These are phyloP conservation scores for Chalciporus pseudorubinellus DNA, from an alignment of 768 basidiomycete species.

Conservation along the genomic window DNA sequence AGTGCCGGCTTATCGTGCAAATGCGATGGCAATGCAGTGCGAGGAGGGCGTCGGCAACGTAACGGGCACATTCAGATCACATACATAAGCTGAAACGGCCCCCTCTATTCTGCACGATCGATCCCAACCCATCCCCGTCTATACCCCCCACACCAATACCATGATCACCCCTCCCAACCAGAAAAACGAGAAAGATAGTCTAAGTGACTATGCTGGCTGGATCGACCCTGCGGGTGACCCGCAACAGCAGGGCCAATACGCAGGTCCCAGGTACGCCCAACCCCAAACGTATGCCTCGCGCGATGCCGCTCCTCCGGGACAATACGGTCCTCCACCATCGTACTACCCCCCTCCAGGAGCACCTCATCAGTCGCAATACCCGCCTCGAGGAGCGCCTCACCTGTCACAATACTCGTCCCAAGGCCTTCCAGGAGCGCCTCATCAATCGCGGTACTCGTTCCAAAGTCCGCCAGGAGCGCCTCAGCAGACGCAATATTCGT, in stretches of 20 bases:
- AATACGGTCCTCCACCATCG: conserved; percentile 4
- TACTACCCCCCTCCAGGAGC: conserved; percentile 4
- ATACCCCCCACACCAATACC: not conserved
- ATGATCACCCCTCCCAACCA: too few species aligned
- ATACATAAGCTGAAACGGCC: not conserved
- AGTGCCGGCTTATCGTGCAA: too few species aligned
- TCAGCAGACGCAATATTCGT: conserved; percentile 1
- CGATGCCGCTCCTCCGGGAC: conserved; percentile 6
- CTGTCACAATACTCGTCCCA: too few species aligned
- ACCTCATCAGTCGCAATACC: conserved; percentile 8
- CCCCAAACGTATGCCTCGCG: conserved; percentile 7
- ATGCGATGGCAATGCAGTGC: too few species aligned
- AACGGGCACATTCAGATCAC: too few species aligned
- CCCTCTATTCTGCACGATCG: too few species aligned
- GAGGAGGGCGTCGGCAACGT: too few species aligned
- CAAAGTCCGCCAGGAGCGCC: conserved; percentile 8
- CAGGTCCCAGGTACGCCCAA: too few species aligned
- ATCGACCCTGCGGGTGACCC: conserved; percentile 3
- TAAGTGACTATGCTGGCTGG: conserved; percentile 17
- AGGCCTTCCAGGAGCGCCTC: conserved; percentile 7
- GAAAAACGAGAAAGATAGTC: conserved; percentile 28
- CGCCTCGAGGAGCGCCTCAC: not conserved
- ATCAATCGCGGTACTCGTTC: not conserved
- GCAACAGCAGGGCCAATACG: conserved; percentile 5
- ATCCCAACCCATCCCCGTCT: too few species aligned